phyloP scores from a whole-genome alignment of 306 rosid species.

The Abrus pulchellus region DNA sequence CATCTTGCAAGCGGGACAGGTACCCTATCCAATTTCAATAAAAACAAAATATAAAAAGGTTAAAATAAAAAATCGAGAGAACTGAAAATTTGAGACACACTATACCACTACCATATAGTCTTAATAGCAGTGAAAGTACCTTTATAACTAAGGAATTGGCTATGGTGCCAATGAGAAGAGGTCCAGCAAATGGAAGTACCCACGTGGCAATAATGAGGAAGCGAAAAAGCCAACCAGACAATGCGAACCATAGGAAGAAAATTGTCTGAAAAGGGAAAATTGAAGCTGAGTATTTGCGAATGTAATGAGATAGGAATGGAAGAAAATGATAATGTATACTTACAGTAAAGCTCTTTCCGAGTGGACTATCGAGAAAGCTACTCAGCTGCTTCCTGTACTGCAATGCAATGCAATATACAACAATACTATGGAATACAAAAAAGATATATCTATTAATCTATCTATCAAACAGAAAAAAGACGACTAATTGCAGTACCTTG shows the following conservation, averaged over 20 bases:
- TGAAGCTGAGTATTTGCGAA: not conserved
- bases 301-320: too few relatives aligned
- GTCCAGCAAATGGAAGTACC: slow-evolving; percentile 97
- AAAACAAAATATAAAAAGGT: not conserved
- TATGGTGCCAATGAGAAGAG: slow-evolving; percentile 86
- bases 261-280: slow-evolving; percentile 68
- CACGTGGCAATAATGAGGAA: slow-evolving; percentile 74
- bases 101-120: too few relatives aligned
- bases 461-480: not conserved
- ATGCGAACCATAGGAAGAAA: slow-evolving; percentile 94
- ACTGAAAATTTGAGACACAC: too few relatives aligned
- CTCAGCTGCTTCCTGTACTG: slow-evolving; percentile 86
- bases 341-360: slow-evolving; percentile 78
- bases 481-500: slow-evolving; percentile 47
- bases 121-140: slow-evolving; percentile 55
- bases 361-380: slow-evolving; percentile 71
- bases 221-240: slow-evolving; percentile 98
- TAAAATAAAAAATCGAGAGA: not conserved
- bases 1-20: slow-evolving; percentile 91
- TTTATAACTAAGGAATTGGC: slow-evolving; percentile 84
- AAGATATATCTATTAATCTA: too few relatives aligned
- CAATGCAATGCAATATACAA: slow-evolving; percentile 29
- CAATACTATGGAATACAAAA: too few relatives aligned
- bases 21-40: slow-evolving; percentile 63
- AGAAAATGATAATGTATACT: slow-evolving; percentile 16